These are phyloP conservation scores for Tritrichomonas foetus DNA, from an alignment of 208 protist genomes.

Conservation along the genomic window DNA sequence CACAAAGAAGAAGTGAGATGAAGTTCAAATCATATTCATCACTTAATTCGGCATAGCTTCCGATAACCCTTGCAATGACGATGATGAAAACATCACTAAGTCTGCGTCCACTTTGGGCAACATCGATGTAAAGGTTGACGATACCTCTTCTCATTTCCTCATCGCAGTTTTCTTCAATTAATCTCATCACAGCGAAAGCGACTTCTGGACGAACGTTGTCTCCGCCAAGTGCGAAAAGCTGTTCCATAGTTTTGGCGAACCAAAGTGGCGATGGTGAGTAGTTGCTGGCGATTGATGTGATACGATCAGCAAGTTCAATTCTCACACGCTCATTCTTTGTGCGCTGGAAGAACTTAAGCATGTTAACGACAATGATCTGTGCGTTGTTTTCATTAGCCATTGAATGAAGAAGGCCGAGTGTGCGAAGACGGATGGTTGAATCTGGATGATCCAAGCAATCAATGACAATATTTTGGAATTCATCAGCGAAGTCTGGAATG, in stretches of 20 bases:
- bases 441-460: slow-evolving; percentile 40
- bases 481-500: slow-evolving; percentile 9
- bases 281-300: neutral
- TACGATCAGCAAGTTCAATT: neutral
- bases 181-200: neutral
- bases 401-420: neutral
- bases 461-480: slow-evolving; percentile 19
- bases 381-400: slow-evolving; percentile 14
- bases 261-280: neutral
- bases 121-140: slow-evolving; percentile 26
- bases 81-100: neutral
- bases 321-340: slow-evolving; percentile 25
- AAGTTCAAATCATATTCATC: slow-evolving; percentile 38
- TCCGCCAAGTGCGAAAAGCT: neutral
- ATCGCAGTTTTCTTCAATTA: slow-evolving; percentile 22
- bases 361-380: slow-evolving; percentile 35
- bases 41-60: neutral
- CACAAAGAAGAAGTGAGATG: neutral
- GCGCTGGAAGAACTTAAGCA: slow-evolving; percentile 26
- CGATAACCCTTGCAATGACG: neutral
- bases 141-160: neutral
- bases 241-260: slow-evolving; percentile 37
- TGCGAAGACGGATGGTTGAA: neutral
- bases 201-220: slow-evolving; percentile 33
- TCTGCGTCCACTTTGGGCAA: neutral